Conservation (phyloP, 2,329 filamentous ascomycete genomes). For the Aspergillus niger region DNA sequence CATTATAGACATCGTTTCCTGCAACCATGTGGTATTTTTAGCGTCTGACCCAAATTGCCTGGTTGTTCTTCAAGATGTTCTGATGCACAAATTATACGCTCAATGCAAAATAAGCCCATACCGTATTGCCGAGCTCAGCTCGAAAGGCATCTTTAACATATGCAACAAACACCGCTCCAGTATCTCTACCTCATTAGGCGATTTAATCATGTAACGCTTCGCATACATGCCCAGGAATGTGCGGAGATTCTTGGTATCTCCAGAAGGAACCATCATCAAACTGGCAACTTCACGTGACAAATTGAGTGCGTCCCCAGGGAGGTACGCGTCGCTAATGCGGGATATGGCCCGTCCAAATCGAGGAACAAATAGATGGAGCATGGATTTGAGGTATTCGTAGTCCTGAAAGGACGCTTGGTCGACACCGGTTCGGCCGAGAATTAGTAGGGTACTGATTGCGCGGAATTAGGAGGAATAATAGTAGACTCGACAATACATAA, state of each 20-base stretch:
- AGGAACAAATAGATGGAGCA: slow-evolving; percentile 7
- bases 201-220: slow-evolving; percentile 7
- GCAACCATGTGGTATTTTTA: no score
- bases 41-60: no score
- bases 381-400: slow-evolving; percentile 3
- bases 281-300: background rate
- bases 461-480: background rate
- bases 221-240: background rate
- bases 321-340: background rate
- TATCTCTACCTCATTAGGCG: background rate
- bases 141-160: slow-evolving; percentile 17
- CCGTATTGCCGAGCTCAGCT: slow-evolving; percentile 9
- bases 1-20: no score
- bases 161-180: slow-evolving; percentile 13
- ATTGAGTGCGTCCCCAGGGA: slow-evolving; percentile 4
- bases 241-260: background rate
- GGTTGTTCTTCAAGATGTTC: no score
- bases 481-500: no score
- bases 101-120: slow-evolving; percentile 2
- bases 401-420: background rate
- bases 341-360: background rate
- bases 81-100: no score
- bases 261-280: background rate
- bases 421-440: slow-evolving; percentile 7
- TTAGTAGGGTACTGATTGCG: background rate